Conservation (phyloP, 2,329 filamentous ascomycete genomes). For the Alternaria ethzedia region DNA sequence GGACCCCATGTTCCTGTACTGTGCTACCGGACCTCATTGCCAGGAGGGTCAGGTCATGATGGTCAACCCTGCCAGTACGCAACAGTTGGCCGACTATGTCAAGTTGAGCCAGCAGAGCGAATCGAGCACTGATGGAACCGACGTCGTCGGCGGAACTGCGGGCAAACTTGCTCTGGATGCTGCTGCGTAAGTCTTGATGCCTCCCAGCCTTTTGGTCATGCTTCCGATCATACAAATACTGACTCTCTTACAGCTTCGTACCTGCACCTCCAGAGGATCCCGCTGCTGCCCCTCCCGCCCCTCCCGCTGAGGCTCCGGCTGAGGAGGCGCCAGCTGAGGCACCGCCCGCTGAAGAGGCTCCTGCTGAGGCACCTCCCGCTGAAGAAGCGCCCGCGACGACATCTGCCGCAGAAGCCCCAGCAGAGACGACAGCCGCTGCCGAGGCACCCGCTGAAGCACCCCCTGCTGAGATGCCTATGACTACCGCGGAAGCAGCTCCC, state of each 20-base stretch:
- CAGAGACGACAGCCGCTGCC: neutral
- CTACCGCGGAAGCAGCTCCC: neutral
- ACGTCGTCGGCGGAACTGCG: slow-evolving; percentile 26
- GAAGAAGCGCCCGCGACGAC: slow-evolving; percentile 6
- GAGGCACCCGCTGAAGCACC: neutral
- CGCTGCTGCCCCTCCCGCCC: slow-evolving; percentile 19
- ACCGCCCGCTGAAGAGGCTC: neutral
- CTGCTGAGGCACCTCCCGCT: slow-evolving; percentile 2
- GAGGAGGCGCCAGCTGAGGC: slow-evolving; percentile 4
- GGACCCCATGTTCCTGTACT: slow-evolving; percentile 41
- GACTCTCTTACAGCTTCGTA: slow-evolving; percentile 19
- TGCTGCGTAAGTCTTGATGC: slow-evolving; percentile 37
- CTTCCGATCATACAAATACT: neutral
- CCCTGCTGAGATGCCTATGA: neutral
- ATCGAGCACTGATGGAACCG: slow-evolving; percentile 30
- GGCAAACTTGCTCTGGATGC: slow-evolving; percentile 29
- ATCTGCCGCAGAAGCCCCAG: neutral
- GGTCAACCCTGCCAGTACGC: slow-evolving; percentile 28
- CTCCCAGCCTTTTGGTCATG: too few relatives aligned
- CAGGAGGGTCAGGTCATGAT: slow-evolving; percentile 40
- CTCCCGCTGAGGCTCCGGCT: slow-evolving; percentile 5
- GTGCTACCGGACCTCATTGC: slow-evolving; percentile 40
- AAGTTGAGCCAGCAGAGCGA: slow-evolving; percentile 32
- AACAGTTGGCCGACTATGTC: slow-evolving; percentile 36
- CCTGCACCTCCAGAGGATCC: slow-evolving; percentile 29